Evolutionary conservation across 225 moss, liverwort and hornwort genomes (phyloP), one percentile per base, ranked within the genome.

Genomic region (Sphagnum contortum): DNA sequence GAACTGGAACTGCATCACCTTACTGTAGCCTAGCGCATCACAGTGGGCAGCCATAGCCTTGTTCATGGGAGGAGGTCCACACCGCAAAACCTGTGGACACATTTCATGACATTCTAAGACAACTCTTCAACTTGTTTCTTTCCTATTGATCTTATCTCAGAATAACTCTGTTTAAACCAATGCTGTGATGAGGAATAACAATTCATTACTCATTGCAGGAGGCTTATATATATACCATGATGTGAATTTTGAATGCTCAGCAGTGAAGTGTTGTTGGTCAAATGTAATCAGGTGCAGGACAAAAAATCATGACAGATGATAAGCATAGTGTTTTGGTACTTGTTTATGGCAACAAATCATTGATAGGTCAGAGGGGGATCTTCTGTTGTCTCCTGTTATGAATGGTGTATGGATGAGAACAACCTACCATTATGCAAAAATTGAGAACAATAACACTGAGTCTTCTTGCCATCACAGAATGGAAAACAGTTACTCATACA

Each of bases 1-100:
- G 67, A 98, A 98, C 68, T 98, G 93, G 65, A 98, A 98, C 71
- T 85, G 89, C 93, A 89, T 91, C 69, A 84, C 88, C 69, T 93
- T 98, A 3, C 83, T 74, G 67, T 71, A 93, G 56, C 93, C 96
- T 51, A 98, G 79, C 6, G 80, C 80, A 64, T 98, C 92, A 61
- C 74, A 81, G 73, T 98, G 89, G 50, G 70, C 73, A 62, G 79
- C 87, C 71, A 98, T 84, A n/a, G 96, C 96, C 80, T 73, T 91
- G 69, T 98, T 98, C 96, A 98, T 98, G 57, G 71, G 75, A 45
- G 67, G 89, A 56, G 96, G 96, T 66, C 96, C 96, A 73, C 96
- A 98, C 57, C 96, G 84, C 76, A 98, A 71, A 60, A 93, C 60
- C 96, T 96, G 85, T 8, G 29, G 29, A 29, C 49, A 74, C 67